A percentile compares a stretch with the other conserved stretches of the same genome.
phyloP scores from a whole-genome alignment of 1,284 basidiomycete genomes.

The Mycosarcoma mackinlayi region DNA sequence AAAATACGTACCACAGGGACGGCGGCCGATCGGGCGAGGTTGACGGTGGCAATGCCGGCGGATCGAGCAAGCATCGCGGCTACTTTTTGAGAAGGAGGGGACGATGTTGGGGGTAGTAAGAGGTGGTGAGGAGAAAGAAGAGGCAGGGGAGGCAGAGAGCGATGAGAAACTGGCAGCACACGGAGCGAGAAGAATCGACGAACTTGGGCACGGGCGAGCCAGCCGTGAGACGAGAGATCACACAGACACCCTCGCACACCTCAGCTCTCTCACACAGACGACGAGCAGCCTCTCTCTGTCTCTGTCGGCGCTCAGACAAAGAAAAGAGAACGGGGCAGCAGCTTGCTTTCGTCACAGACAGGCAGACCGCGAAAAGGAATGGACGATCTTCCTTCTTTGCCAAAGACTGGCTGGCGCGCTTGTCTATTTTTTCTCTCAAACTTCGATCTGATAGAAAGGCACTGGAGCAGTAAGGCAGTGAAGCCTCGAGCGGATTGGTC shows the following conservation, averaged over 20 bases:
- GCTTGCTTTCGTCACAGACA: background rate
- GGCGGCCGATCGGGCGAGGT: conserved; percentile 64
- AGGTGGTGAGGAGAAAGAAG: conserved; percentile 29
- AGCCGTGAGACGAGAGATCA: conserved; percentile 8
- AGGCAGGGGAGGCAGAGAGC: conserved; percentile 7
- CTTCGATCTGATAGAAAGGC: conserved; percentile 5
- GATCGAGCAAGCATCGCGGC: conserved; percentile 65
- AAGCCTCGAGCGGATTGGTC: conserved; percentile 34
- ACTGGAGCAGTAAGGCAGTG: conserved; percentile 10
- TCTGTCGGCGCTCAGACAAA: conserved; percentile 11
- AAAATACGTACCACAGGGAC: conserved; percentile 59
- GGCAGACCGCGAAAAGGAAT: conserved; percentile 4
- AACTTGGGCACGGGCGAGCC: conserved; percentile 13
- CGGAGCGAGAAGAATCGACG: conserved; percentile 27
- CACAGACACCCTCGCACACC: background rate
- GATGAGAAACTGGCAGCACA: conserved; percentile 1
- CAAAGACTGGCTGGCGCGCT: background rate
- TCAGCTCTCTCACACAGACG: too few species aligned
- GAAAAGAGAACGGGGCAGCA: background rate
- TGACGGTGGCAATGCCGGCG: conserved; percentile 65
- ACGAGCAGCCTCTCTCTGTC: background rate
- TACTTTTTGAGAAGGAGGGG: conserved; percentile 19
- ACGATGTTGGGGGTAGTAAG: conserved; percentile 24
- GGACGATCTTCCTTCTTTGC: background rate
- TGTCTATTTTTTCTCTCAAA: background rate